phyloP scores from a whole-genome alignment of 2,329 filamentous ascomycete species.

The Akanthomyces dipterigenus region DNA sequence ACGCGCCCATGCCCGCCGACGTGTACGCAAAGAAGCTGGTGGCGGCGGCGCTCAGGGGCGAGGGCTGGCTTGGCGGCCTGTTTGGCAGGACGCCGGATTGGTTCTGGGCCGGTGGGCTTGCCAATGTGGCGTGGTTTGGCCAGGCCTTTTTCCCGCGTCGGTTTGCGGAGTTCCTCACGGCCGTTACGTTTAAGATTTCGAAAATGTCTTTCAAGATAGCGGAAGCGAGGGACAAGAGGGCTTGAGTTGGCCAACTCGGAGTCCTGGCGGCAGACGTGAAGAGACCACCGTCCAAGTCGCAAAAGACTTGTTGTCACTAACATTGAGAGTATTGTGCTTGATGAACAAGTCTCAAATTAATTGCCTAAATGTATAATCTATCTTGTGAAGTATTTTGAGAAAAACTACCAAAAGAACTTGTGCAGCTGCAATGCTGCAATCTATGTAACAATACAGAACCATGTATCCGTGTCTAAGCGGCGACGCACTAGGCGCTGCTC shows the following conservation, averaged over 20 bases:
- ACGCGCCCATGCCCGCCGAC: conserved; percentile 35
- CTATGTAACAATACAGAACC: too few relatives aligned
- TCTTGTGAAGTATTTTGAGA: too few relatives aligned
- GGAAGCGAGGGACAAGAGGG: conserved; percentile 20
- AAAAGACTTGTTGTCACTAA: too few relatives aligned
- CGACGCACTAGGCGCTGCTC: not conserved
- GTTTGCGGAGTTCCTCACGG: conserved; percentile 23
- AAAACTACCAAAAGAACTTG: too few relatives aligned
- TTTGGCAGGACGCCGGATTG: conserved; percentile 18
- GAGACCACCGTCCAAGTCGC: too few relatives aligned
- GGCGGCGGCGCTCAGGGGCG: conserved; percentile 33
- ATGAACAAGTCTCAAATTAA: not conserved
- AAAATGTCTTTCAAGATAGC: conserved; percentile 20
- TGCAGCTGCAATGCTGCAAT: too few relatives aligned
- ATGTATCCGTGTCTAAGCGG: too few relatives aligned
- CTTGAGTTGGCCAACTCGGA: conserved; percentile 7
- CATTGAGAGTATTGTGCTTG: not conserved
- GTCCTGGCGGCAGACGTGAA: not conserved
- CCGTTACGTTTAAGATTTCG: conserved; percentile 24
- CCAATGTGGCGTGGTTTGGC: not conserved
- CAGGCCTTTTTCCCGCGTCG: conserved; percentile 18
- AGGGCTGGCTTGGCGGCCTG: conserved; percentile 22
- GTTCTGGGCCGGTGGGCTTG: conserved; percentile 13
- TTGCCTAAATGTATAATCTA: too few relatives aligned
- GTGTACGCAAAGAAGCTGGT: conserved; percentile 39